Evolutionary conservation across 129 eudicot species (phyloP), one percentile per base, ranked within the genome.

Genomic region (Mikania micrantha): DNA sequence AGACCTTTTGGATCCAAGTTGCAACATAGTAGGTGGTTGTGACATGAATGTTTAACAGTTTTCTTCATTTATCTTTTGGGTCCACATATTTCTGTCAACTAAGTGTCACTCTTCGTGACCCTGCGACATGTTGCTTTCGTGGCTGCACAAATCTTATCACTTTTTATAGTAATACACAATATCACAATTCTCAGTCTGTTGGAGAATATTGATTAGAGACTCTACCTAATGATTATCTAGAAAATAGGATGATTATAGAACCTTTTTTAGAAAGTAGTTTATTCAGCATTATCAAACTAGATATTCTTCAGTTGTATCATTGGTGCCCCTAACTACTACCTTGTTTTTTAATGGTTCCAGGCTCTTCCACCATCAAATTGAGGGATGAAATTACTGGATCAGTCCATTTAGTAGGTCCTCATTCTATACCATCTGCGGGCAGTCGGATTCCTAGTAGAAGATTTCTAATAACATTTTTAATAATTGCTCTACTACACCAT

Each of bases 371-470:
- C 83, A 88, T 88, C 35, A 67, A 85, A 62, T 25, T 88, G 38
- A 84, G 83, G 82, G 91, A 88, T 62, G 95, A 88, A 41, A 76
- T 79, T 9, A 88, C 90, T 27, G 95, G 95, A 32, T 82, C 86
- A 10, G 91, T 88, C 60, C 95, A 88, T 78, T 76, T 88, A 77
- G 95, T 88, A 67, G 91, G 95, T 22, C 84, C 91, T 7, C 95
- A 80, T 72, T 84, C 76, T 45, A 66, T 87, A 49, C 69, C 87
- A 8, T 71, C 78, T 69, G 77, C 57, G 25, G 70, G 61, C 21
- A 66, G 71, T 64, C 70, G 38, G 44, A 29, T 64, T 35, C 44
- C 77, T 29, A 49, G 42, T 57, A 74, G 53, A 74, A 74, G 53
- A 74, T 66, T 77, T 60, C 29, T 76, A 49, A 60, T 68, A 36